phyloP scores from a whole-genome alignment of 345 rosid genomes.

The Corymbia maculata region DNA sequence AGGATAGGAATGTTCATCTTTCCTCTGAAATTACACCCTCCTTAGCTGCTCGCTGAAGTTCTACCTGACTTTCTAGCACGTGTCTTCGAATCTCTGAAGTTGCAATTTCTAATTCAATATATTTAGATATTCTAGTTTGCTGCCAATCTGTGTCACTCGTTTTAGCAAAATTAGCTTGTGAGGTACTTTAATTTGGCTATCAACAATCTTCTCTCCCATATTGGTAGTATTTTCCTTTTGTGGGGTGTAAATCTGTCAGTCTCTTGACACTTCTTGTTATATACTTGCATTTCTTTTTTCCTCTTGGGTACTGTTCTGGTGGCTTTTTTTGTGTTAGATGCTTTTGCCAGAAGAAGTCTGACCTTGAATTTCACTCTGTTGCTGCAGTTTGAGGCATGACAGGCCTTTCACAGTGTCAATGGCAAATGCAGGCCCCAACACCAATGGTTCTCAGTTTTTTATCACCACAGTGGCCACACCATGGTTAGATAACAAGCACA shows the following conservation, averaged over 20 bases:
- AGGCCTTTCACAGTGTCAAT: conserved; percentile 91
- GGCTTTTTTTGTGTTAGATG: neutral
- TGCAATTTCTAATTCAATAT: neutral
- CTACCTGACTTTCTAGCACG: neutral
- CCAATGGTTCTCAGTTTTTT: conserved; percentile 92
- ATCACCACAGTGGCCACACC: conserved; percentile 97
- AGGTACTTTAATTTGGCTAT: neutral
- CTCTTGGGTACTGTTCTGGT: neutral
- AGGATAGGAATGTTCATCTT: neutral
- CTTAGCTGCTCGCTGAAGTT: neutral
- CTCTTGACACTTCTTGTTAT: neutral
- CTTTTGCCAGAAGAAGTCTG: neutral
- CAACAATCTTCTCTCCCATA: neutral
- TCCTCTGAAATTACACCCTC: neutral
- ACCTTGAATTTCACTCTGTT: neutral
- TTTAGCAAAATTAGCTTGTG: neutral
- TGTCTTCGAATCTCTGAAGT: neutral
- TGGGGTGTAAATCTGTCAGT: neutral
- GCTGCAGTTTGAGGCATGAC: conserved; percentile 80
- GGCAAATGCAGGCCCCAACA: conserved; percentile 92
- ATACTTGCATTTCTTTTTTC: neutral
- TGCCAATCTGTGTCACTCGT: neutral
- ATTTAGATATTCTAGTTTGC: neutral
- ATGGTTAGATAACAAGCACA: conserved; percentile 96
- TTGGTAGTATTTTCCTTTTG: neutral